Conservation (phyloP, 2,329 filamentous ascomycete species). For the Fusarium sulawesiense region DNA sequence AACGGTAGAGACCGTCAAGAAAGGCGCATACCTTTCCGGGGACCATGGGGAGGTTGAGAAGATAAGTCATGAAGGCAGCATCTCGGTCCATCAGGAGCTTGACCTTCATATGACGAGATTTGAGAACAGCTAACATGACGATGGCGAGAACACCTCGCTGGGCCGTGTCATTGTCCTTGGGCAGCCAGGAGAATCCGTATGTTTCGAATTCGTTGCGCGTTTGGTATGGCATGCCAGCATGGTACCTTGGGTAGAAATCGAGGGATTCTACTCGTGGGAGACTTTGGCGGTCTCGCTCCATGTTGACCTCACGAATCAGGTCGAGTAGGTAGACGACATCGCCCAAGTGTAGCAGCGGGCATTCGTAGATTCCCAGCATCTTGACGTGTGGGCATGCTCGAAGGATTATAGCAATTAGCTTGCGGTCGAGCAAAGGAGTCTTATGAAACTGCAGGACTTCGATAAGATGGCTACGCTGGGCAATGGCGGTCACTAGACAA, state of each 20-base stretch:
- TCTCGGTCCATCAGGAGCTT: slow-evolving; percentile 47
- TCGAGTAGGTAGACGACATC: slow-evolving; percentile 51
- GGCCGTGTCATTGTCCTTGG: slow-evolving; percentile 38
- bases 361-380: slow-evolving; percentile 53
- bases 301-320: slow-evolving; percentile 52
- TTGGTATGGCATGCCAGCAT: slow-evolving; percentile 44
- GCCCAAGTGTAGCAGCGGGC: slow-evolving; percentile 53
- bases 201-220: slow-evolving; percentile 2
- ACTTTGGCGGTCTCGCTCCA: slow-evolving; percentile 16
- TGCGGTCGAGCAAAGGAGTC: slow-evolving; percentile 49
- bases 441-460: slow-evolving; percentile 49
- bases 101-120: slow-evolving; percentile 47
- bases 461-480: slow-evolving; percentile 23
- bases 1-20: slow-evolving; percentile 51
- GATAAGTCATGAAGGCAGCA: slow-evolving; percentile 47
- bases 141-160: slow-evolving; percentile 52
- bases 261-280: slow-evolving; percentile 41
- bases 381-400: slow-evolving; percentile 48
- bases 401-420: slow-evolving; percentile 51
- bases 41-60: slow-evolving; percentile 47
- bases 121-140: slow-evolving; percentile 51
- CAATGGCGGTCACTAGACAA: slow-evolving; percentile 43
- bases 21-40: slow-evolving; percentile 48
- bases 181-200: slow-evolving; percentile 50
- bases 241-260: slow-evolving; percentile 52